These are phyloP conservation scores for Xanthoceras sorbifolium DNA, from an alignment of 345 rosid genomes.

Conservation along the genomic window DNA sequence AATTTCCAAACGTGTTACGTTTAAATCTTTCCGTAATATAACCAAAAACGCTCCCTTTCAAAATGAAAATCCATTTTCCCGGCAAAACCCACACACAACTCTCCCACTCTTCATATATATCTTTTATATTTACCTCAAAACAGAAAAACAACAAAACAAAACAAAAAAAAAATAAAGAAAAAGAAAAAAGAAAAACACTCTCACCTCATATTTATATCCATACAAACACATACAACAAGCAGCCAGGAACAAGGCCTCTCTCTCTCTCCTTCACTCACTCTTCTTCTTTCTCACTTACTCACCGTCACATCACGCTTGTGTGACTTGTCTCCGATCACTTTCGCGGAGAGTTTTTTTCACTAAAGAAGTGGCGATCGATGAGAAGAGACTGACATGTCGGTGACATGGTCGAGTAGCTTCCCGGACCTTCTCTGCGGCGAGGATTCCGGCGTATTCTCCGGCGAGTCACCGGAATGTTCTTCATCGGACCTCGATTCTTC, in stretches of 20 bases:
- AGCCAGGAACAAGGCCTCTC: slow-evolving; percentile 13
- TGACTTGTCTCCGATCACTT: slow-evolving; percentile 3
- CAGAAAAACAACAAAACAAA: background rate
- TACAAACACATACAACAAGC: slow-evolving; percentile 42
- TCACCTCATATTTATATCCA: slow-evolving; percentile 69
- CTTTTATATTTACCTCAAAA: background rate
- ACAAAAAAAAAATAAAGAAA: background rate
- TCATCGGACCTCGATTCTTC: slow-evolving; percentile 68
- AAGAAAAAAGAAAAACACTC: background rate
- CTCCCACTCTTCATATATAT: background rate
- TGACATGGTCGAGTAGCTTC: slow-evolving; percentile 55
- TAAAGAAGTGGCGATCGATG: slow-evolving; percentile 27
- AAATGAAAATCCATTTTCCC: slow-evolving; percentile 48
- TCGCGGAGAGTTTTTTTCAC: background rate
- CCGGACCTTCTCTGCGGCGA: slow-evolving; percentile 81
- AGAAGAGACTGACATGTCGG: slow-evolving; percentile 59
- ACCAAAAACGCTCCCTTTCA: slow-evolving; percentile 24
- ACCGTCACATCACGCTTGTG: background rate
- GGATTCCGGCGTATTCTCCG: slow-evolving; percentile 69
- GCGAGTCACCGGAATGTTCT: slow-evolving; percentile 61
- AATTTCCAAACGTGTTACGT: background rate
- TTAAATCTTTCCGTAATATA: slow-evolving; percentile 1
- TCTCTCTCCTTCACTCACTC: slow-evolving; percentile 6
- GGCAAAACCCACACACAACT: slow-evolving; percentile 35
- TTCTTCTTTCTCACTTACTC: slow-evolving; percentile 18